Conservation (phyloP, 1,139 yeast genomes). For the Hansenula lynferdii region DNA sequence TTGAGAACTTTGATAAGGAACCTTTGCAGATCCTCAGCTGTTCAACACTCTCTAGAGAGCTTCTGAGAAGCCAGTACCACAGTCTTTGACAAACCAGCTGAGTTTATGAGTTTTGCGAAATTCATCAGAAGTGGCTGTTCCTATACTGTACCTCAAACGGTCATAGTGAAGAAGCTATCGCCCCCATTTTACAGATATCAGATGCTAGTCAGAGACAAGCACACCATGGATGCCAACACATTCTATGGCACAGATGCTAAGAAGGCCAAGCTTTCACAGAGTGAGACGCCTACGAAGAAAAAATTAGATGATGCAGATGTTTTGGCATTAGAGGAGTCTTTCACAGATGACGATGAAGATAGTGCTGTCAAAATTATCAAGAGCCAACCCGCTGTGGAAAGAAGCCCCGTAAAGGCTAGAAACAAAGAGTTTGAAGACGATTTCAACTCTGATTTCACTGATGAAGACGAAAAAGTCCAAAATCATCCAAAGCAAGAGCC, state of each 20-base stretch:
- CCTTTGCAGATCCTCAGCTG: no score
- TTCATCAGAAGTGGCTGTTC: not conserved
- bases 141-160: not conserved
- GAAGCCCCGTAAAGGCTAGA: constrained; percentile 9
- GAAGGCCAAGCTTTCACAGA: not conserved
- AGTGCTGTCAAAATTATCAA: not conserved
- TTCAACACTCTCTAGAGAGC: no score
- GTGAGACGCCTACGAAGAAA: not conserved
- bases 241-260: not conserved
- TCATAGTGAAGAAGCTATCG: not conserved
- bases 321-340: constrained; percentile 16
- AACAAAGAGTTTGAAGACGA: constrained; percentile 14
- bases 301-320: constrained; percentile 12
- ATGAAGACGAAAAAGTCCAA: constrained; percentile 3
- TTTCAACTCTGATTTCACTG: constrained; percentile 19
- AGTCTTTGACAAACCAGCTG: no score
- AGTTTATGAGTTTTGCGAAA: not conserved
- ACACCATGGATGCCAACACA: not conserved
- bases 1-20: no score
- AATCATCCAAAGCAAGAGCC: not conserved
- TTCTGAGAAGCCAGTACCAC: no score
- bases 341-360: constrained; percentile 4
- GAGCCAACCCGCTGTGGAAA: not conserved
- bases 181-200: not conserved
- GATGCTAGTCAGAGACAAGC: not conserved